A percentile compares a stretch with the other conserved stretches of the same genome.
Conservation (phyloP, 768 basidiomycete species). For the Solioccasus polychromus region DNA sequence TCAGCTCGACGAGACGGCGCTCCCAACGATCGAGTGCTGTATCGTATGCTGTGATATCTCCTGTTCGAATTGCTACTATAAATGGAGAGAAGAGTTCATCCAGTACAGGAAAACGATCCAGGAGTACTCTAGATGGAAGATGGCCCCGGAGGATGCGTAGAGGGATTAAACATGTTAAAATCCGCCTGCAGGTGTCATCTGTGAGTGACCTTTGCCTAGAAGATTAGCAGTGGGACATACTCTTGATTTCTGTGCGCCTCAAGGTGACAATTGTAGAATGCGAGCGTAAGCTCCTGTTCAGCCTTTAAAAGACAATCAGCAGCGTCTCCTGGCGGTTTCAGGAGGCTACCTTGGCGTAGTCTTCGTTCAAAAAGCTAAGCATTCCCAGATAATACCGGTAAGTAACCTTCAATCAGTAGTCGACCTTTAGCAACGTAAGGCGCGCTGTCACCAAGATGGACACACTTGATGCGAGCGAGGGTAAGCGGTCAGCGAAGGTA, state of each 20-base stretch:
- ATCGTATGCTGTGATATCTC: constrained; percentile 82
- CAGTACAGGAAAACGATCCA: constrained; percentile 71
- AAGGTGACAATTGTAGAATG: constrained; percentile 80
- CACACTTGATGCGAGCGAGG: constrained; percentile 84
- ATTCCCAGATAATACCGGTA: constrained; percentile 95
- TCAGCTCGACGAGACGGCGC: constrained; percentile 75
- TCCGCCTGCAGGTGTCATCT: constrained; percentile 53
- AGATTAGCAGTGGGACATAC: constrained; percentile 42
- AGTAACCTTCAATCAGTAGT: constrained; percentile 62
- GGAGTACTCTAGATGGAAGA: constrained; percentile 70
- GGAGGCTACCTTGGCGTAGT: constrained; percentile 69
- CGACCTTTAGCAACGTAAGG: constrained; percentile 6
- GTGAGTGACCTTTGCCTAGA: background rate
- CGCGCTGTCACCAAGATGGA: constrained; percentile 10
- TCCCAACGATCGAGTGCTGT: constrained; percentile 69
- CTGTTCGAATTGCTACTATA: constrained; percentile 68
- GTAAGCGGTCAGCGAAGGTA: constrained; percentile 72
- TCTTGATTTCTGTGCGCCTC: constrained; percentile 75
- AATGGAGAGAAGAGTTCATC: constrained; percentile 77
- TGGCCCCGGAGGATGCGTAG: constrained; percentile 85
- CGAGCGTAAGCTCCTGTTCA: constrained; percentile 81
- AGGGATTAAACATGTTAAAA: constrained; percentile 87
- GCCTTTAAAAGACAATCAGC: constrained; percentile 46
- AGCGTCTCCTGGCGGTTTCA: background rate
- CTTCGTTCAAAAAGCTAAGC: constrained; percentile 90